Percentiles rank a stretch among this genome's conserved stretches.
phyloP scores from a whole-genome alignment of 768 basidiomycete species.

The Rhizopogon rudus region DNA sequence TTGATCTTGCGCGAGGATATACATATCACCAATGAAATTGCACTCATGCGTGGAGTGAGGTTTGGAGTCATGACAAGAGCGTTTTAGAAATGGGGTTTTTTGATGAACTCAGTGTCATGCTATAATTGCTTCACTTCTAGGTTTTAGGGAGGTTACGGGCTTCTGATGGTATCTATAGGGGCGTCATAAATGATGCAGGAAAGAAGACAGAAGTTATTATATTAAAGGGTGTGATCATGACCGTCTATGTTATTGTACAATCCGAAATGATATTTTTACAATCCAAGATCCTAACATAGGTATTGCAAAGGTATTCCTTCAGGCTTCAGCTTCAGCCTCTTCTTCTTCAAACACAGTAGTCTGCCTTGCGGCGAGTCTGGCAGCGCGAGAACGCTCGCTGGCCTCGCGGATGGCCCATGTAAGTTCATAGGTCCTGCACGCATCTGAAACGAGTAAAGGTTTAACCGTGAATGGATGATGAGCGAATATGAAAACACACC shows the following conservation, averaged over 20 bases:
- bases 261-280: neutral
- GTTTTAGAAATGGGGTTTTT: constrained; percentile 43
- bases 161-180: constrained; percentile 35
- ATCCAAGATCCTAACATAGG: neutral
- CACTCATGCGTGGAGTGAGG: constrained; percentile 27
- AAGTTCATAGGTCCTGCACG: constrained; percentile 83
- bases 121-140: neutral
- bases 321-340: constrained; percentile 21
- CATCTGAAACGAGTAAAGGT: constrained; percentile 45
- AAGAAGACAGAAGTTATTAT: neutral
- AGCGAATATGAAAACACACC: constrained; percentile 36
- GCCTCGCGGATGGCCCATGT: constrained; percentile 92
- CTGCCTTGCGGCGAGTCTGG: constrained; percentile 34
- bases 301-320: neutral
- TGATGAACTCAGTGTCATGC: constrained; percentile 34
- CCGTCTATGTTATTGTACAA: neutral
- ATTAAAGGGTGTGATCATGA: neutral
- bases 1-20: constrained; percentile 3
- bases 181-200: constrained; percentile 7
- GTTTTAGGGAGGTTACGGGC: constrained; percentile 26
- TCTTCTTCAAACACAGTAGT: constrained; percentile 20
- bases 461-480: neutral
- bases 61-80: constrained; percentile 45
- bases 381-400: constrained; percentile 58
- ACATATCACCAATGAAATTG: too few species aligned